Conservation (phyloP, 768 basidiomycete genomes). For the Hortiboletus campestris region DNA sequence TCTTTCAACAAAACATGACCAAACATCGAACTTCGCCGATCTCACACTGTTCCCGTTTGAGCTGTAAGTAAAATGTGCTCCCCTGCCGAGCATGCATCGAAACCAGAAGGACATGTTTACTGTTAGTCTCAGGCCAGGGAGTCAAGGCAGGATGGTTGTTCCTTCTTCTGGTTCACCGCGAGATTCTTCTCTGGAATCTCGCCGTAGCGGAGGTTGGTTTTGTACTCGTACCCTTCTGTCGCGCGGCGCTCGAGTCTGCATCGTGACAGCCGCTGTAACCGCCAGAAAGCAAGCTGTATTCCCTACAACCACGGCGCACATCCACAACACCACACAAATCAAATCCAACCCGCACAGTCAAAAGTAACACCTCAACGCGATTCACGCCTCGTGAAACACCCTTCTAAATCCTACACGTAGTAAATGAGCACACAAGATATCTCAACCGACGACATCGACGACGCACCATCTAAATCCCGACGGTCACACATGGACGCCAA, state of each 20-base stretch:
- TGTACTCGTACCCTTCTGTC: neutral
- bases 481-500: constrained; percentile 70
- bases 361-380: neutral
- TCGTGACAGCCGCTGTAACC: neutral
- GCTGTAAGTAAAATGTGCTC: no score
- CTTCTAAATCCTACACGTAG: constrained; percentile 12
- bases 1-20: no score
- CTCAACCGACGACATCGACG: neutral
- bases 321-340: neutral
- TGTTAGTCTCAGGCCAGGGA: no score
- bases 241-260: neutral
- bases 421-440: neutral
- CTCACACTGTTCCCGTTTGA: no score
- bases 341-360: neutral
- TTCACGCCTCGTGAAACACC: constrained; percentile 7
- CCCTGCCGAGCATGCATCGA: no score
- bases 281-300: neutral
- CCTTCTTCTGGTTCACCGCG: no score
- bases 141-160: no score
- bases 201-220: no score
- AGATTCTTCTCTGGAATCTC: no score
- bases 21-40: no score
- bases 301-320: neutral
- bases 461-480: constrained; percentile 65
- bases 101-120: no score